Evolutionary conservation across 139 green algal species (phyloP).

Genomic region (Edaphochlamys debaryana): DNA sequence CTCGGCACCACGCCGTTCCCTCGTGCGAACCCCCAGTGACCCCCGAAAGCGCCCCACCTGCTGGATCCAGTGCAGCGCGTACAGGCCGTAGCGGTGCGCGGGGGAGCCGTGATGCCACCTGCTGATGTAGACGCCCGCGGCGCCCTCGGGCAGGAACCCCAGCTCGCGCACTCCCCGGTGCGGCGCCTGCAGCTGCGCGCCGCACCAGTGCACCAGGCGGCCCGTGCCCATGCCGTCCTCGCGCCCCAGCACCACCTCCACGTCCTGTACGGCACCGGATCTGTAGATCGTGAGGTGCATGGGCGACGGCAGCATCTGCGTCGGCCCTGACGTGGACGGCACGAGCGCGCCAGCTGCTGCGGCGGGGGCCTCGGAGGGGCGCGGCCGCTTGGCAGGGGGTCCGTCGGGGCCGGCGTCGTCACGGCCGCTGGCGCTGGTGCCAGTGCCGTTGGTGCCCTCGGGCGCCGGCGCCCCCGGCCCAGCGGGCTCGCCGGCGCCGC

Average conservation of each 20-base stretch:
- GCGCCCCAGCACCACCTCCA: conserved; percentile 64
- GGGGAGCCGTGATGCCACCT: conserved; percentile 92
- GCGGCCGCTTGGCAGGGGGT: background rate
- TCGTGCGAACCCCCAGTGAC: no score
- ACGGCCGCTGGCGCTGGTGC: background rate
- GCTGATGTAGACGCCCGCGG: conserved; percentile 58
- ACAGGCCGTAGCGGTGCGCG: conserved; percentile 86
- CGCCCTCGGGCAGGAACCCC: conserved; percentile 76
- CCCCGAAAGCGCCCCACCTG: no score
- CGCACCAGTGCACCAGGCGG: conserved; percentile 90
- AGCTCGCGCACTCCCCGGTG: conserved; percentile 84
- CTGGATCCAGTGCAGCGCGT: conserved; percentile 88
- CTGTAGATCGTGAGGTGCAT: conserved; percentile 57
- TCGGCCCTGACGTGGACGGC: background rate
- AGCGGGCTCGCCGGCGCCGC: no score
- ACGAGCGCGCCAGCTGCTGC: background rate
- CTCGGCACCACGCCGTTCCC: no score
- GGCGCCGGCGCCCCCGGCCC: no score
- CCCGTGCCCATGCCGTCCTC: conserved; percentile 85
- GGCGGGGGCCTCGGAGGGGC: background rate
- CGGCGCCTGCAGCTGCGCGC: conserved; percentile 69
- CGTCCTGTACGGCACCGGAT: conserved; percentile 60
- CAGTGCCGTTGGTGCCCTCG: no score
- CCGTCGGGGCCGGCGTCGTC: background rate
- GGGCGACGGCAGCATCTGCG: background rate